Conservation (phyloP, 352 stramenopile genomes). For the Phytophthora europaea region DNA sequence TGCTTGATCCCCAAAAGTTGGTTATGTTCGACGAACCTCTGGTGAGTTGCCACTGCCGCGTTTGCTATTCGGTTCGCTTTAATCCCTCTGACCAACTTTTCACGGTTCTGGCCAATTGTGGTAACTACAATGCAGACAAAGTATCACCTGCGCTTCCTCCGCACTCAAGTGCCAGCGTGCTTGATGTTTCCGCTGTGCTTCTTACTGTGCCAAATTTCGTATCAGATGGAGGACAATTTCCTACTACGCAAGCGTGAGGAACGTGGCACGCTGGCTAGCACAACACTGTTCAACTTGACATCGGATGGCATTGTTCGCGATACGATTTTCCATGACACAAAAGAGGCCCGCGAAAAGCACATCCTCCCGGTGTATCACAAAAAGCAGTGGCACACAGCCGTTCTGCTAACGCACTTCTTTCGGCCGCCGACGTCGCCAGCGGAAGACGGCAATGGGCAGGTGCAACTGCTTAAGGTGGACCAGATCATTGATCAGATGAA, state of each 20-base stretch:
- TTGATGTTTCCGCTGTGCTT: constrained; percentile 90
- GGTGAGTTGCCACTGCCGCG: constrained; percentile 50
- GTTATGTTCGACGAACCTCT: constrained; percentile 91
- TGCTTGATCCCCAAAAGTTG: constrained; percentile 81
- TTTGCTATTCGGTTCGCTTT: constrained; percentile 2
- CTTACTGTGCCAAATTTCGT: constrained; percentile 89
- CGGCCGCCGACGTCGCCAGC: constrained; percentile 75
- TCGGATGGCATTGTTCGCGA: constrained; percentile 88
- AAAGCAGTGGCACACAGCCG: constrained; percentile 88
- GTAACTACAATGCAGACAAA: constrained; percentile 66
- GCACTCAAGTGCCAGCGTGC: constrained; percentile 78
- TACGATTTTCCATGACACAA: constrained; percentile 89
- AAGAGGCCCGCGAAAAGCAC: constrained; percentile 87
- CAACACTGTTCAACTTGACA: constrained; percentile 89
- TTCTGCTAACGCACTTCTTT: constrained; percentile 89
- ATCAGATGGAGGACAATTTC: constrained; percentile 90
- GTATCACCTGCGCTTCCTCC: constrained; percentile 86
- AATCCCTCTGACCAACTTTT: background rate
- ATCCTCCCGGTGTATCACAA: constrained; percentile 89
- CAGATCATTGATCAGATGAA: constrained; percentile 92
- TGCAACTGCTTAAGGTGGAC: constrained; percentile 88
- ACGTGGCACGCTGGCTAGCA: constrained; percentile 78
- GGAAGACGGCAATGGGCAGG: constrained; percentile 77
- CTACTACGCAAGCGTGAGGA: constrained; percentile 84
- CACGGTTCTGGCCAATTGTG: constrained; percentile 25